These are phyloP conservation scores for Fabrea salina DNA, from an alignment of 169 alveolate genomes.

Conservation along the genomic window DNA sequence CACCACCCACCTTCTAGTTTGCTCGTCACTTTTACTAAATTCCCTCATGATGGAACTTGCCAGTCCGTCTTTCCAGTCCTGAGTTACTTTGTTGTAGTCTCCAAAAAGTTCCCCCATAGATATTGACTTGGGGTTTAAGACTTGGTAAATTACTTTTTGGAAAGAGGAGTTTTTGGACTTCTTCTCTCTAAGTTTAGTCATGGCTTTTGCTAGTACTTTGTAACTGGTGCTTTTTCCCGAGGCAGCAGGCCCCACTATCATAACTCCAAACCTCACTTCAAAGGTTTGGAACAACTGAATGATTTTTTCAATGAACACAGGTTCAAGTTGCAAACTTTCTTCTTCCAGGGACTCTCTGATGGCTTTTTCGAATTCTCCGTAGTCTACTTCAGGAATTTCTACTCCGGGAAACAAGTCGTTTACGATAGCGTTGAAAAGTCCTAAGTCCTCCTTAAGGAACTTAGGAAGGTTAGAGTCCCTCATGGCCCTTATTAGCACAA, in stretches of 20 bases:
- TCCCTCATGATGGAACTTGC: slow-evolving; percentile 71
- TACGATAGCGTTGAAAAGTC: slow-evolving; percentile 63
- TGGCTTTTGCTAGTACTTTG: slow-evolving; percentile 64
- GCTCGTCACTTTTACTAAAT: slow-evolving; percentile 55
- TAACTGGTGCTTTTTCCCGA: slow-evolving; percentile 82
- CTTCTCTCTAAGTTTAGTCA: slow-evolving; percentile 58
- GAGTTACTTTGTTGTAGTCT: slow-evolving; percentile 78
- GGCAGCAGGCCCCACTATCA: slow-evolving; percentile 87
- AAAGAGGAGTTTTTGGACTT: slow-evolving; percentile 40
- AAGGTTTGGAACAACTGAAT: slow-evolving; percentile 83
- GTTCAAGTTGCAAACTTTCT: slow-evolving; percentile 47
- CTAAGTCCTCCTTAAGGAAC: slow-evolving; percentile 68
- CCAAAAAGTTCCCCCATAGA: slow-evolving; percentile 88
- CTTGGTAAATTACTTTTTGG: slow-evolving; percentile 58
- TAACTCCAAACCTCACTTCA: slow-evolving; percentile 87
- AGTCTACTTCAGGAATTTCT: slow-evolving; percentile 65
- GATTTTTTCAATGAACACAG: slow-evolving; percentile 72
- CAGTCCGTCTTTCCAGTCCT: slow-evolving; percentile 91
- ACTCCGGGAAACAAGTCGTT: slow-evolving; percentile 72
- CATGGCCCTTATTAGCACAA: slow-evolving; percentile 72
- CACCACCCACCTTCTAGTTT: slow-evolving; percentile 84
- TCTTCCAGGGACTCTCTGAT: slow-evolving; percentile 43
- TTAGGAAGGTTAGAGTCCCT: slow-evolving; percentile 75
- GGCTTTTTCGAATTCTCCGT: slow-evolving; percentile 67
- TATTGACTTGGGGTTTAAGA: slow-evolving; percentile 88